A percentile compares a stretch with the other conserved stretches of the same genome.
Evolutionary conservation across 371 early-diverging fungal species (phyloP).

Genomic region (Dichotomocladium elegans): DNA sequence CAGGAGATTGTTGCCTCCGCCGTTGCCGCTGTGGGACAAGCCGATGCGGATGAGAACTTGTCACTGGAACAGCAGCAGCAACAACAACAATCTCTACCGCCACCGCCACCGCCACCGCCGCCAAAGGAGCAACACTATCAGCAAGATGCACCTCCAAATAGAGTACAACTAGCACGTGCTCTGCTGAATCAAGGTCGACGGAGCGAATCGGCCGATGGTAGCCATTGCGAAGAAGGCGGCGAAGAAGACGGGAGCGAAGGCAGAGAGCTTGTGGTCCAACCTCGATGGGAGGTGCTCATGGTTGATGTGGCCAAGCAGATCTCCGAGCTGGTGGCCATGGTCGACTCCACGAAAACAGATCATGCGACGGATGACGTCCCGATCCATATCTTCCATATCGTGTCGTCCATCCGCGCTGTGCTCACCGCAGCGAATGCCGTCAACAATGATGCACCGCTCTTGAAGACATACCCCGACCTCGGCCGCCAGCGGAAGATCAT

Average conservation of each 20-base stretch:
- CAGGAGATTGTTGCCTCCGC: too few relatives aligned
- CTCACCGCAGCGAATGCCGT: constrained; percentile 37
- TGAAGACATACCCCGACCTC: constrained; percentile 34
- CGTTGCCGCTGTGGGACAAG: too few relatives aligned
- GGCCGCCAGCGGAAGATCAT: constrained; percentile 37
- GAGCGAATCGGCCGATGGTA: background rate
- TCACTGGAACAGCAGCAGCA: constrained; percentile 4
- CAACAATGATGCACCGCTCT: constrained; percentile 35
- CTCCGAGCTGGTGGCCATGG: constrained; percentile 14
- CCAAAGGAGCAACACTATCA: too few relatives aligned
- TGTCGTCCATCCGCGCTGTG: constrained; percentile 34
- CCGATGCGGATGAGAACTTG: background rate
- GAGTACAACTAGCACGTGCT: constrained; percentile 31
- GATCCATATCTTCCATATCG: constrained; percentile 25
- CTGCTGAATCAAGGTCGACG: constrained; percentile 25
- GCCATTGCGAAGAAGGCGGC: background rate
- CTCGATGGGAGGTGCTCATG: constrained; percentile 13
- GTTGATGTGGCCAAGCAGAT: constrained; percentile 12
- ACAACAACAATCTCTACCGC: background rate
- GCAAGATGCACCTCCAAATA: constrained; percentile 4
- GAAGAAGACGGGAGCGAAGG: background rate
- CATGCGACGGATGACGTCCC: constrained; percentile 11
- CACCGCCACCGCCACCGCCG: background rate
- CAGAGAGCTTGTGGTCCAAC: too few relatives aligned
- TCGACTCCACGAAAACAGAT: constrained; percentile 5